These are phyloP conservation scores for Casuarina glauca DNA, from an alignment of 306 rosid genomes.

Conservation along the genomic window DNA sequence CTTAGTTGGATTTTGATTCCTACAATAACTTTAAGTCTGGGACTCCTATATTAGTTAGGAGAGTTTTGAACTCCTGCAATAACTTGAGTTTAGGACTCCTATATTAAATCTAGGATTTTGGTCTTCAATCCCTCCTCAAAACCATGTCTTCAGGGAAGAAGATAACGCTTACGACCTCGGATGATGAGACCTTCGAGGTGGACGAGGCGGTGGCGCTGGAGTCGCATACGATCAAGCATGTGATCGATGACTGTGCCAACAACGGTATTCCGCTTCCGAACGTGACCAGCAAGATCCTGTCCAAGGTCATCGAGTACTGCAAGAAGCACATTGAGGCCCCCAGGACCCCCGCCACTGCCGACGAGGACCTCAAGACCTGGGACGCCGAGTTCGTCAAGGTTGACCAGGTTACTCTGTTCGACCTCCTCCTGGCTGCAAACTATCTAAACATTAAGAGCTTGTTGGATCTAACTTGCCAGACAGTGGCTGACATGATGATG, in stretches of 20 bases:
- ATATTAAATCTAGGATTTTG: neutral
- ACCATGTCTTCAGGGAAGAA: conserved; percentile 49
- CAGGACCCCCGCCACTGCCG: conserved; percentile 19
- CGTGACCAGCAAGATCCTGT: conserved; percentile 61
- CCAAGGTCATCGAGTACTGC: conserved; percentile 43
- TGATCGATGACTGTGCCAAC: conserved; percentile 62
- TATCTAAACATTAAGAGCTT: conserved; percentile 61
- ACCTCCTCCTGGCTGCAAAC: conserved; percentile 65
- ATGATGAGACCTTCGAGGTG: conserved; percentile 58
- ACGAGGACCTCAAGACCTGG: conserved; percentile 51
- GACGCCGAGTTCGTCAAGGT: conserved; percentile 55
- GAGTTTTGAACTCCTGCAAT: too few relatives aligned
- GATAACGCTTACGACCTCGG: conserved; percentile 63
- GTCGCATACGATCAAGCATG: conserved; percentile 33
- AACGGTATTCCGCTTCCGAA: conserved; percentile 61
- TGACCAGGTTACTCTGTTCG: conserved; percentile 64
- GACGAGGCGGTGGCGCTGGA: too few relatives aligned
- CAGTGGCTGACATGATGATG: conserved; percentile 68
- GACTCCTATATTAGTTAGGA: too few relatives aligned
- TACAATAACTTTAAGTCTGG: too few relatives aligned
- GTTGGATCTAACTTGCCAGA: conserved; percentile 63
- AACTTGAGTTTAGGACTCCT: too few relatives aligned
- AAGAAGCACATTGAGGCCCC: conserved; percentile 38
- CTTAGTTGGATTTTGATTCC: too few relatives aligned
- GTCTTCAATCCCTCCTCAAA: neutral